A percentile compares a stretch with the other conserved stretches of the same genome.
Conservation (phyloP, 768 basidiomycete genomes). For the Roridomyces roridus region DNA sequence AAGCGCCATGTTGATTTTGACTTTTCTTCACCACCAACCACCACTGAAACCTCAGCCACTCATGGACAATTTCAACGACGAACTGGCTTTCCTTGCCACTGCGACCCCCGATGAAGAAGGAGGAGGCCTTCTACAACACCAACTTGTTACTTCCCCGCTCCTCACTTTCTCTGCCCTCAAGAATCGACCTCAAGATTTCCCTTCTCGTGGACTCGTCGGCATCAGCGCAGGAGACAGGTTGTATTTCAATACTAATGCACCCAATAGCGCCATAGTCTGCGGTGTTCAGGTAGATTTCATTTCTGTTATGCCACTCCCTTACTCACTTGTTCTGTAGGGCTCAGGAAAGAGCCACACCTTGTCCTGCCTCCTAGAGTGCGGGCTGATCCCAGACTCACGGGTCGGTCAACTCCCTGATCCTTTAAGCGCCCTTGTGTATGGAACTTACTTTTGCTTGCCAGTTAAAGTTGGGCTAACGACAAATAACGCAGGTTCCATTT, state of each 20-base stretch:
- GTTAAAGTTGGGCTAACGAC: too few relatives aligned
- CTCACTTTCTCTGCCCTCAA: slow-evolving; percentile 10
- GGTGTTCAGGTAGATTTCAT: slow-evolving; percentile 54
- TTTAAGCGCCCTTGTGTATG: slow-evolving; percentile 49
- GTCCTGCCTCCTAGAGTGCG: slow-evolving; percentile 55
- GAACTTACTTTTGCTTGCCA: not conserved
- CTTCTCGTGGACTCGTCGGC: slow-evolving; percentile 23
- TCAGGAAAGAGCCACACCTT: slow-evolving; percentile 62
- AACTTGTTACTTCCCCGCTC: slow-evolving; percentile 18
- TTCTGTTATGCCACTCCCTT: too few relatives aligned
- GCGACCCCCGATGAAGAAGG: too few relatives aligned
- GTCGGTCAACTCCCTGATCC: slow-evolving; percentile 50
- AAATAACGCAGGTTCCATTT: slow-evolving; percentile 16
- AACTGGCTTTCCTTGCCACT: too few relatives aligned
- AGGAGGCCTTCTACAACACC: not conserved
- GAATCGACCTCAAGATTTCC: slow-evolving; percentile 15
- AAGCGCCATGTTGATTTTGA: too few relatives aligned
- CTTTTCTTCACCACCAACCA: too few relatives aligned
- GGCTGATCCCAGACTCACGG: slow-evolving; percentile 45
- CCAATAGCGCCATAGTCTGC: slow-evolving; percentile 58
- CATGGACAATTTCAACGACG: too few relatives aligned
- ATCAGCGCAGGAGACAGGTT: slow-evolving; percentile 43
- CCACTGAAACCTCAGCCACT: too few relatives aligned
- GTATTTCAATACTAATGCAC: slow-evolving; percentile 59
- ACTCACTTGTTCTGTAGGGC: slow-evolving; percentile 38